These are phyloP conservation scores for Zoysia matrella DNA, from an alignment of 202 grass and related monocot species.

Conservation along the genomic window DNA sequence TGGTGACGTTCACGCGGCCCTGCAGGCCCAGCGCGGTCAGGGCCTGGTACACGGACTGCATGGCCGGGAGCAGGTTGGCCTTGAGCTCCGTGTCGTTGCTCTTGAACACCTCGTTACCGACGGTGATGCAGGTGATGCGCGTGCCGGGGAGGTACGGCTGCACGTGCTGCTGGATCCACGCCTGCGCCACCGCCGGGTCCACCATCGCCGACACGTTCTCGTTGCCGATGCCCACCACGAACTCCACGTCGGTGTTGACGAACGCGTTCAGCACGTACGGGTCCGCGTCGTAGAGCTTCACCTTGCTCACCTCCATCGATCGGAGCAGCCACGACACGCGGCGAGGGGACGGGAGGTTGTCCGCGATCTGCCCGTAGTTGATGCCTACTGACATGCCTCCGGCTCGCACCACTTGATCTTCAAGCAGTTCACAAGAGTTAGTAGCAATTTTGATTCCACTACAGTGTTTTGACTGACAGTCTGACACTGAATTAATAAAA, in stretches of 20 bases:
- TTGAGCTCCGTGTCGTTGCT: constrained; percentile 72
- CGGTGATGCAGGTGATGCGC: constrained; percentile 88
- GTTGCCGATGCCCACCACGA: constrained; percentile 83
- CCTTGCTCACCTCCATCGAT: constrained; percentile 81
- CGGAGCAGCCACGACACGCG: constrained; percentile 62
- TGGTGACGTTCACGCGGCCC: constrained; percentile 77
- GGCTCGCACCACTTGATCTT: constrained; percentile 15
- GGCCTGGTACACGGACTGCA: constrained; percentile 71
- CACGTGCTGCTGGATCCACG: constrained; percentile 83
- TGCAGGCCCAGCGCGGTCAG: constrained; percentile 63
- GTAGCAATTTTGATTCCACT: background rate
- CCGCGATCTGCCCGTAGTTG: constrained; percentile 93
- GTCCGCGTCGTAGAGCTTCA: constrained; percentile 92
- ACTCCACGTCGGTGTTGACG: constrained; percentile 70
- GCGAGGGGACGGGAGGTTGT: constrained; percentile 81
- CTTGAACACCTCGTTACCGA: constrained; percentile 93
- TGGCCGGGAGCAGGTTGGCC: constrained; percentile 70
- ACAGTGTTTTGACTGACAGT: background rate
- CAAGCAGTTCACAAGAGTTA: background rate
- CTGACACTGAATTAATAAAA: background rate
- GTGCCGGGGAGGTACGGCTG: constrained; percentile 63
- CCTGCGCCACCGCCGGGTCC: constrained; percentile 57
- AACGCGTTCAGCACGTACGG: constrained; percentile 78
- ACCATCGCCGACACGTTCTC: constrained; percentile 80
- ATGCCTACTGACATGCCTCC: constrained; percentile 61